Conservation (phyloP, 225 moss, liverwort and hornwort species). For the Neckera pumila region DNA sequence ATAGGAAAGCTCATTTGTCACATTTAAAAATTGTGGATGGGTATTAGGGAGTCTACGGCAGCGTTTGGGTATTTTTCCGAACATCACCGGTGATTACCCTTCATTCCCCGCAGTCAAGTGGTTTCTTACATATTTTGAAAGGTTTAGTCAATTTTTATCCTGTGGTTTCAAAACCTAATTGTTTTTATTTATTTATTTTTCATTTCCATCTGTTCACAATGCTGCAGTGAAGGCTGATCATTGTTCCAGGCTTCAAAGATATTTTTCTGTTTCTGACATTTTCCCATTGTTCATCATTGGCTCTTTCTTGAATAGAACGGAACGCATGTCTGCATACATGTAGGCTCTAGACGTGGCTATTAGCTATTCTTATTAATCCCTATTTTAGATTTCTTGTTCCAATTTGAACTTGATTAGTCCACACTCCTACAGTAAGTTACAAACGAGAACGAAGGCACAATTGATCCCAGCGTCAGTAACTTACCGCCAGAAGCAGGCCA, state of each 20-base stretch:
- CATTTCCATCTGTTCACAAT: background rate
- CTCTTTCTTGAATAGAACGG: background rate
- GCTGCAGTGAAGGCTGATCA: background rate
- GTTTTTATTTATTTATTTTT: background rate
- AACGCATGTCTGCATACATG: background rate
- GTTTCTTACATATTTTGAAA: background rate
- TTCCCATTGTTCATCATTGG: background rate
- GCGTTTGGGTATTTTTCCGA: background rate
- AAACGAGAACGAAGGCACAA: background rate
- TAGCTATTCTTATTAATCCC: background rate
- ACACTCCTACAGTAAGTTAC: background rate
- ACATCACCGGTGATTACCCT: background rate
- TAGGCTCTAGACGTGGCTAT: background rate
- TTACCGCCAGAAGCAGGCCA: background rate
- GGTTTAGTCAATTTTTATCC: background rate
- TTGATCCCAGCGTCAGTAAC: background rate
- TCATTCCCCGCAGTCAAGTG: too few species aligned
- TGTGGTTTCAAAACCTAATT: background rate
- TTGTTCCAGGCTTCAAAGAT: background rate
- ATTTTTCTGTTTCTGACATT: background rate
- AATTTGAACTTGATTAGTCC: background rate
- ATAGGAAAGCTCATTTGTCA: background rate
- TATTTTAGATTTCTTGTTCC: background rate
- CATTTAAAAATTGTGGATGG: background rate
- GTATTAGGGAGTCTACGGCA: background rate